Evolutionary conservation across 257 asterid genomes (phyloP).

Genomic region (Oldenlandia corymbosa): DNA sequence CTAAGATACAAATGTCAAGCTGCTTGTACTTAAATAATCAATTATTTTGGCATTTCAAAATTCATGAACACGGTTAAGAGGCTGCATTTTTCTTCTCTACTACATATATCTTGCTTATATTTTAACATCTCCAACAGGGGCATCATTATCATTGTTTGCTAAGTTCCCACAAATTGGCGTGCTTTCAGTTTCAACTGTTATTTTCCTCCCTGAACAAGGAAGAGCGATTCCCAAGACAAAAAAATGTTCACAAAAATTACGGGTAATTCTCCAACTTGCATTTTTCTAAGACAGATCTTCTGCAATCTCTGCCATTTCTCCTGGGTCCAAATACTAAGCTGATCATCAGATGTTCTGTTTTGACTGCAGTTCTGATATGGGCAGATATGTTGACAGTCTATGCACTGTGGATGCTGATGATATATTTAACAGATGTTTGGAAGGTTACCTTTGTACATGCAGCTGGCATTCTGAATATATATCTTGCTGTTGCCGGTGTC

Average conservation of each 20-base stretch:
- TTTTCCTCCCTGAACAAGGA: neutral
- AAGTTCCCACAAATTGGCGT: too few species aligned
- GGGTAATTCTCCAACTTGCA: constrained; percentile 1
- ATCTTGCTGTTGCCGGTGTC: constrained; percentile 1
- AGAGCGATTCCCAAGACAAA: neutral
- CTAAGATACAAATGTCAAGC: too few species aligned
- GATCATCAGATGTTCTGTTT: neutral
- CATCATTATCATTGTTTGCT: too few species aligned
- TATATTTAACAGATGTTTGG: constrained; percentile 28
- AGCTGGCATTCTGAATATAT: constrained; percentile 23
- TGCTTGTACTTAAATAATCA: too few species aligned
- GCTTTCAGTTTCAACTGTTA: too few species aligned
- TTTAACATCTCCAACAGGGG: too few species aligned
- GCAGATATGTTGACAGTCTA: constrained; percentile 21
- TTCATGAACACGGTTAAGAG: too few species aligned
- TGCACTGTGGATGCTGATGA: constrained; percentile 26
- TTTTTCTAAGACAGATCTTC: too few species aligned
- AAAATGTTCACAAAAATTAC: constrained; percentile 12
- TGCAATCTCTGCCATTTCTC: neutral
- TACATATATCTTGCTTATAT: too few species aligned
- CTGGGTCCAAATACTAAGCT: neutral
- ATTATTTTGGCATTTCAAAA: too few species aligned
- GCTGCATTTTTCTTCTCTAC: too few species aligned
- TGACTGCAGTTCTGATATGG: constrained; percentile 18
- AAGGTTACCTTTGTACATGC: constrained; percentile 24